Percentiles rank a stretch among this genome's conserved stretches.
Conservation (phyloP, 2,329 filamentous ascomycete genomes). For the Dichotomopilus funicola region DNA sequence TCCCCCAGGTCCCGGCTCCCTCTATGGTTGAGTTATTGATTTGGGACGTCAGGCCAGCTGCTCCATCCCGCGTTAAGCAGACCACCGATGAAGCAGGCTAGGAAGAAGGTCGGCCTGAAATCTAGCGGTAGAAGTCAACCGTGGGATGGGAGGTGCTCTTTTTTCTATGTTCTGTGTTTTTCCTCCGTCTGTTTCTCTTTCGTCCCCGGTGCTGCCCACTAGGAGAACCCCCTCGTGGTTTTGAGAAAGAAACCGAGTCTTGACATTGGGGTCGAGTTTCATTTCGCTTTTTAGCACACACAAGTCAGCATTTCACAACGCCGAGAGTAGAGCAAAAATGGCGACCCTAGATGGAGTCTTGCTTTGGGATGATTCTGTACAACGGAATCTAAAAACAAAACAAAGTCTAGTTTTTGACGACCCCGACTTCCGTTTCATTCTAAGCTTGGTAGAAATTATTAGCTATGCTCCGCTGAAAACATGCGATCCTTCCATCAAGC, state of each 20-base stretch:
- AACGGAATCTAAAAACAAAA: too few species aligned
- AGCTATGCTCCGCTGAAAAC: too few species aligned
- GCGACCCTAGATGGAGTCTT: too few species aligned
- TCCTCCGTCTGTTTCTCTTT: too few species aligned
- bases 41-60: background rate
- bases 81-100: constrained; percentile 18
- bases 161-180: background rate
- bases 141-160: background rate
- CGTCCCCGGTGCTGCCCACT: too few species aligned
- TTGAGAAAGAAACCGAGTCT: constrained; percentile 11
- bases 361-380: too few species aligned
- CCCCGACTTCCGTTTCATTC: too few species aligned
- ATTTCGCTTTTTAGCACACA: background rate
- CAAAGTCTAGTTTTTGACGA: too few species aligned
- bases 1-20: background rate
- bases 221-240: too few species aligned
- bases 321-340: constrained; percentile 30
- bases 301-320: constrained; percentile 29
- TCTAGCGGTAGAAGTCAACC: constrained; percentile 14
- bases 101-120: constrained; percentile 14
- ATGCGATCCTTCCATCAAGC: too few species aligned
- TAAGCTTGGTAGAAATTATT: too few species aligned
- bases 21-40: constrained; percentile 4
- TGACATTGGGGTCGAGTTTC: constrained; percentile 9
- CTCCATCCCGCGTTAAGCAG: background rate